phyloP scores from a whole-genome alignment of 176 grass and related monocot species.

The Triticum aestivum region IWGSC_CS_RefSeq_v2.1 NC_057802.1:424978946-424979445 shows the following conservation, averaged over 20 bases:
- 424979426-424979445: conserved; percentile 60
- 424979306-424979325: not conserved
- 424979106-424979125: not conserved
- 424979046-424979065: conserved; percentile 10
- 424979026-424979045: conserved; percentile 88
- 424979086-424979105: not conserved
- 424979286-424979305: not conserved
- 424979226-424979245: not conserved
- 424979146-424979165: not conserved
- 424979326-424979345: not conserved
- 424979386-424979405: conserved; percentile 68
- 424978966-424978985: conserved; percentile 64
- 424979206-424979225: not conserved
- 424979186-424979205: not conserved
- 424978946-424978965: conserved; percentile 53
- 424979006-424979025: conserved; percentile 61
- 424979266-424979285: not conserved
- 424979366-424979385: conserved; percentile 91
- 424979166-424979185: not conserved
- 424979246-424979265: not conserved
- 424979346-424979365: conserved; percentile 70
- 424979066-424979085: not conserved
- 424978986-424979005: conserved; percentile 55
- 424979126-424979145: not conserved
- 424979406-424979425: conserved; percentile 68